Evolutionary conservation across 495 filamentous ascomycete species (phyloP).

Genomic region (Lepraria neglecta): DNA sequence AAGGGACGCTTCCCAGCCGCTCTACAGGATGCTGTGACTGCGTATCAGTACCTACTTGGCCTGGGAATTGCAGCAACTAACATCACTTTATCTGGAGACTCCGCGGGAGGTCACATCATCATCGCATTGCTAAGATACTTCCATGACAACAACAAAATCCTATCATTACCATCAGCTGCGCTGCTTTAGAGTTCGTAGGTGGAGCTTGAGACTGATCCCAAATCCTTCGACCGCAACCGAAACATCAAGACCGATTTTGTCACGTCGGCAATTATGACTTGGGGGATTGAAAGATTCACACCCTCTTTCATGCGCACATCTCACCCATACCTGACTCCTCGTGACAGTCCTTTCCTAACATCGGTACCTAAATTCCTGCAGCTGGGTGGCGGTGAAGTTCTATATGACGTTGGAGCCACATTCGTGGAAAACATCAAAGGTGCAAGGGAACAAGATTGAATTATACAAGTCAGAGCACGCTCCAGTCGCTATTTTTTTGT

Average conservation of each 20-base stretch:
- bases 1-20: constrained; percentile 40
- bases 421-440: not conserved
- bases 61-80: constrained; percentile 30
- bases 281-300: constrained; percentile 35
- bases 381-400: constrained; percentile 38
- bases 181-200: constrained; percentile 41
- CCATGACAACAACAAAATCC: not conserved
- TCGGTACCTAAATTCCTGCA: constrained; percentile 35
- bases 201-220: constrained; percentile 20
- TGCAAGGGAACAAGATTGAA: constrained; percentile 1
- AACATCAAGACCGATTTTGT: constrained; percentile 39
- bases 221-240: constrained; percentile 25
- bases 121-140: constrained; percentile 40
- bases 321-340: constrained; percentile 33
- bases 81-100: constrained; percentile 43
- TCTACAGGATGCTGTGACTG: constrained; percentile 42
- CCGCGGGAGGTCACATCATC: constrained; percentile 38
- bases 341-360: constrained; percentile 35
- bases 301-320: constrained; percentile 22
- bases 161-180: constrained; percentile 25
- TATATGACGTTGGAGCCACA: constrained; percentile 16
- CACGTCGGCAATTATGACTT: constrained; percentile 26
- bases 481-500: too few relatives aligned
- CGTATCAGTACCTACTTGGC: constrained; percentile 37
- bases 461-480: too few relatives aligned